Evolutionary conservation across 345 rosid species (phyloP).

Genomic region (Pistacia integerrima): DNA sequence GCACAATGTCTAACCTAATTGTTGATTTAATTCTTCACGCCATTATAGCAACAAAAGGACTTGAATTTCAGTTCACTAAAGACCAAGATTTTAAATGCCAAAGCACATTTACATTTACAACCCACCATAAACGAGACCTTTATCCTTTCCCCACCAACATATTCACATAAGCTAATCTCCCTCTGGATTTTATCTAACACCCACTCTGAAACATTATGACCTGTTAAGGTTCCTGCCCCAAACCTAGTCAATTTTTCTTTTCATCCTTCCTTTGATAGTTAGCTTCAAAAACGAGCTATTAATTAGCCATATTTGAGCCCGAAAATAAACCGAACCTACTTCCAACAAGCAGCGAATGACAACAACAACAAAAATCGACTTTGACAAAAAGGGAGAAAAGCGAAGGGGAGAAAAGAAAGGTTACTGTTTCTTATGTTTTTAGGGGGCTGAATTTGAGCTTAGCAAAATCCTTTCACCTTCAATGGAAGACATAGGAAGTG

Average conservation of each 20-base stretch:
- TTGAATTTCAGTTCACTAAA: conserved; percentile 7
- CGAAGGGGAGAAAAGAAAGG: not conserved
- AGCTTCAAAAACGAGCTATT: conserved; percentile 51
- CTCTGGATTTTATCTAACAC: conserved; percentile 19
- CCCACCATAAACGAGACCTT: conserved; percentile 16
- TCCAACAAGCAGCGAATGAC: not conserved
- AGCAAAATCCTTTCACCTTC: too few relatives aligned
- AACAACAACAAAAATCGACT: not conserved
- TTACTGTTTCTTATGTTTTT: too few relatives aligned
- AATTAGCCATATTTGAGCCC: conserved; percentile 24
- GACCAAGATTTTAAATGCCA: conserved; percentile 21
- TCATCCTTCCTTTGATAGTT: conserved; percentile 20
- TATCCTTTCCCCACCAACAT: conserved; percentile 17
- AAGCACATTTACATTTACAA: too few relatives aligned
- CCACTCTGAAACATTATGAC: conserved; percentile 11
- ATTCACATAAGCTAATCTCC: conserved; percentile 35
- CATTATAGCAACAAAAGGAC: not conserved
- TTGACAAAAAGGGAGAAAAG: conserved; percentile 8
- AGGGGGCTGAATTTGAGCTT: too few relatives aligned
- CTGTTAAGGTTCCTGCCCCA: conserved; percentile 9
- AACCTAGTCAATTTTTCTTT: conserved; percentile 18
- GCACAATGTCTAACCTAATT: too few relatives aligned
- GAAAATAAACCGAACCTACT: conserved; percentile 20
- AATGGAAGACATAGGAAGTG: too few relatives aligned
- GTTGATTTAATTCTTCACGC: not conserved